phyloP scores from a whole-genome alignment of 2,329 filamentous ascomycete species.

The Helotiales sp. region DNA sequence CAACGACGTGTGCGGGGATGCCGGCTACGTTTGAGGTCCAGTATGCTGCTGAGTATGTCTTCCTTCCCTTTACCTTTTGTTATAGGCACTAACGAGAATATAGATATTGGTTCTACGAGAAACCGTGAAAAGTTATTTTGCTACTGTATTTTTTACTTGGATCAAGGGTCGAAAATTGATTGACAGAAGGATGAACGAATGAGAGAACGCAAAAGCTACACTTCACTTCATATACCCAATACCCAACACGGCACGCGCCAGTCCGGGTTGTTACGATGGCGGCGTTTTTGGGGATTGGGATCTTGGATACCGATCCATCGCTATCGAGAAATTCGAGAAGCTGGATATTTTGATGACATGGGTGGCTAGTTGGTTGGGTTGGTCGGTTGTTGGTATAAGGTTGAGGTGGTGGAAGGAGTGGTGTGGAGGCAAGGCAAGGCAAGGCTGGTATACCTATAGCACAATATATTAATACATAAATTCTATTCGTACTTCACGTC shows the following conservation, averaged over 20 bases:
- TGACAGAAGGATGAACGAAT: background rate
- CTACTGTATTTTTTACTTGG: background rate
- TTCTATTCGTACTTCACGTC: background rate
- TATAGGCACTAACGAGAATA: slow-evolving; percentile 8
- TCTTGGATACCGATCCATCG: background rate
- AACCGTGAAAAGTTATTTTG: slow-evolving; percentile 1
- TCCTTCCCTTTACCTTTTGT: slow-evolving; percentile 29
- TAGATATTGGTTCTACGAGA: slow-evolving; percentile 35
- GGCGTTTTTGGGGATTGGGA: background rate
- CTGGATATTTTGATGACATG: background rate
- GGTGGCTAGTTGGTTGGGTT: background rate
- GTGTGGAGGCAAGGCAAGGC: background rate
- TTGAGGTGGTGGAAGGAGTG: background rate
- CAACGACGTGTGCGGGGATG: slow-evolving; percentile 69
- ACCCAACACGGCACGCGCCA: background rate
- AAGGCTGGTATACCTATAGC: slow-evolving; percentile 6
- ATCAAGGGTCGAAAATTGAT: background rate
- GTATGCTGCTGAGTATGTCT: slow-evolving; percentile 81
- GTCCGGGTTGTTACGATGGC: background rate
- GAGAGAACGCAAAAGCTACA: background rate
- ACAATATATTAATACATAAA: background rate
- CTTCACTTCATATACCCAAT: background rate
- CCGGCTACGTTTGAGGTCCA: slow-evolving; percentile 66
- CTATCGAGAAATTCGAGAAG: background rate
- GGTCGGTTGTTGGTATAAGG: background rate